Evolutionary conservation across 352 stramenopile species (phyloP), one percentile per base, ranked within the genome.

Genomic region (Pseudoperonospora humuli): DNA sequence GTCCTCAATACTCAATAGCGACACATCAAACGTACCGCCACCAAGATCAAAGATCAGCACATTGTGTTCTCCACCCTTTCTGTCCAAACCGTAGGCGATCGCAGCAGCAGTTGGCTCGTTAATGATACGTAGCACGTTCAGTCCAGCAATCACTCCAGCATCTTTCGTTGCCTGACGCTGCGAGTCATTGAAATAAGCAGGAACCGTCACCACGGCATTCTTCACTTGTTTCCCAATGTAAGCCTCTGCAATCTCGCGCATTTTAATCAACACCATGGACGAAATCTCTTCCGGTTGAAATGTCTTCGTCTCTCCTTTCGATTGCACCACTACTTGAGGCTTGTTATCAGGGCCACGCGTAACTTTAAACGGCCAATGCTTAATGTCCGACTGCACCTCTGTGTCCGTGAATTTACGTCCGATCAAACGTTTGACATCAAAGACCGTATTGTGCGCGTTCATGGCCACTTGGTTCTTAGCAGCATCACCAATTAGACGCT

Each of bases 21-120:
- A 93, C 11, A 97, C 87, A 67, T 97, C 91, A 47, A 98, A 97
- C 2, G 92, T 98, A 45, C 92, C 92, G 17, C 92, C 91, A n/a
- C 91, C 93, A 20, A 98, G 64, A 46, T 98, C 94, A 40, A 98
- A 98, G 41, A 98, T 97, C 19, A 98, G 64, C 29, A 98, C 87
- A 45, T 97, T 98, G 54, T 79, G 78, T 59, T 98, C 88, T 9
- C 76, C 67, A 32, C 79, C 87, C 57, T 98, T 97, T 65, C 96
- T 96, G 69, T 98, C 92, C 15, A 98, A 59, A 24, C 95, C 92
- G 62, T 98, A 98, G 2, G 54, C 54, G 23, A 70, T 88, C 34
- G 40, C 93, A 24, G 93, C 93, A 25, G 93, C 93, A 3, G 93
- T 98, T 9, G 93, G 93, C 62, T 98, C 93, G 60, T 97, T 98